Evolutionary conservation across 2,329 filamentous ascomycete genomes (phyloP), one percentile per base, ranked within the genome.

Genomic region (Colletotrichum sp.): DNA sequence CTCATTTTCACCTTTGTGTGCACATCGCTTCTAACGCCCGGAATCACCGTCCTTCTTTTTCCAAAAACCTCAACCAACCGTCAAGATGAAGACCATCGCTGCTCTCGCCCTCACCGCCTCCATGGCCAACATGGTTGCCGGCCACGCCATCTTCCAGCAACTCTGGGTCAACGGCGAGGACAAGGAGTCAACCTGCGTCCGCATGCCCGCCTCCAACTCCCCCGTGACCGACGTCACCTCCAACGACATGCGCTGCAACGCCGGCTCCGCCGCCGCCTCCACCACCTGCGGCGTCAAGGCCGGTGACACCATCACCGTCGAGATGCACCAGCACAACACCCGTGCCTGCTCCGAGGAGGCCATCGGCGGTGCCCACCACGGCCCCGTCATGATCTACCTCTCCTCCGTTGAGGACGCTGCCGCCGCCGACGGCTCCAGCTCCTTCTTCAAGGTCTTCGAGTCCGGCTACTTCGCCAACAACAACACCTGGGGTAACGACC

Each of bases 381-480:
- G 89, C 2, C 89, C 89, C 4, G 86, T 90, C 11, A 83, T 87
- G 32, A 85, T 86, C 4, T 90, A 90, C 82, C 80, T 90, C 76
- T 84, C 84, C 78, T 87, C 89, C 78, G 89, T 90, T 6, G 78
- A 82, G 6, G 86, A 90, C 78, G 86, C 89, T 5, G 79, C 84
- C 29, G 85, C 84, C 1, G 86, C 88, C 69, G 84, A 86, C 75
- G 85, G 86, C 32, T 85, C 85, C 12, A 81, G 83, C 5, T 82
- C 83, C 6, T 90, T 88, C 88, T 90, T 90, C 84, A 91, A 91
- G 83, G 84, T 90, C 78, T 89, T 85, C 80, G 83, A 87, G 78
- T 82, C 86, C 78, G 85, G 86, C 12, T 84, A 83, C 77, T 76
- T 75, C 69, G 66, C 70, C 32, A 32, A 62, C 32, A 76, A 76